A percentile compares a stretch with the other conserved stretches of the same genome.
phyloP scores from a whole-genome alignment of 2,329 filamentous ascomycete genomes.

The Paecilomyces sp. region DNA sequence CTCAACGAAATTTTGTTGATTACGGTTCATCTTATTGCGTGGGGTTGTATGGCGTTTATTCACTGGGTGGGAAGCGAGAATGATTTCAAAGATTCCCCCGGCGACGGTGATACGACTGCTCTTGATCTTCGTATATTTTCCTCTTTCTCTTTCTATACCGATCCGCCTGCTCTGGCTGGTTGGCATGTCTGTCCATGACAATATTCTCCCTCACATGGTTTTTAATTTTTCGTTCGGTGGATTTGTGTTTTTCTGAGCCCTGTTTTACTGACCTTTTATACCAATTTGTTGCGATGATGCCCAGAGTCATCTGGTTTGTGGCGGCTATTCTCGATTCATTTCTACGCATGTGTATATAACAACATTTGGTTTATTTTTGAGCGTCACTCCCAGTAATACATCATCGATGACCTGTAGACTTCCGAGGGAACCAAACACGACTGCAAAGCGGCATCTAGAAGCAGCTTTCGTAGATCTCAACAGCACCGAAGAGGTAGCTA shows the following conservation, averaged over 20 bases:
- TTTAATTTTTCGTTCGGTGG: neutral
- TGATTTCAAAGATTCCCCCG: neutral
- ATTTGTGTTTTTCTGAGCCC: neutral
- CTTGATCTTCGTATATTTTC: neutral
- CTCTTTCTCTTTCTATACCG: neutral
- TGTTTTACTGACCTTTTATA: neutral
- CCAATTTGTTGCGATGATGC: neutral
- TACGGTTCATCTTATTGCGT: neutral
- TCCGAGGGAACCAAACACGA: too few species aligned
- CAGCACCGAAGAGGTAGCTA: too few species aligned
- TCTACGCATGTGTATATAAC: neutral
- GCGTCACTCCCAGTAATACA: neutral
- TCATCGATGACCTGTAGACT: neutral
- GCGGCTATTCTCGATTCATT: neutral
- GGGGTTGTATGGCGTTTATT: slow-evolving; percentile 3
- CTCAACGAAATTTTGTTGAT: slow-evolving; percentile 1
- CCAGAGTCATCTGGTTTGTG: neutral
- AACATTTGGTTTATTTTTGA: slow-evolving; percentile 2
- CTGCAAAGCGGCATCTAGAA: too few species aligned
- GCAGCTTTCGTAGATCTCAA: too few species aligned
- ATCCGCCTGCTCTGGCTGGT: neutral
- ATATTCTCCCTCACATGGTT: neutral
- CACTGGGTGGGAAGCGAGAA: neutral
- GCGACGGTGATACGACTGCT: neutral
- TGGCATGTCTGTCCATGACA: neutral